phyloP scores from a whole-genome alignment of 768 basidiomycete genomes.

The Steccherinum ochraceum region DNA sequence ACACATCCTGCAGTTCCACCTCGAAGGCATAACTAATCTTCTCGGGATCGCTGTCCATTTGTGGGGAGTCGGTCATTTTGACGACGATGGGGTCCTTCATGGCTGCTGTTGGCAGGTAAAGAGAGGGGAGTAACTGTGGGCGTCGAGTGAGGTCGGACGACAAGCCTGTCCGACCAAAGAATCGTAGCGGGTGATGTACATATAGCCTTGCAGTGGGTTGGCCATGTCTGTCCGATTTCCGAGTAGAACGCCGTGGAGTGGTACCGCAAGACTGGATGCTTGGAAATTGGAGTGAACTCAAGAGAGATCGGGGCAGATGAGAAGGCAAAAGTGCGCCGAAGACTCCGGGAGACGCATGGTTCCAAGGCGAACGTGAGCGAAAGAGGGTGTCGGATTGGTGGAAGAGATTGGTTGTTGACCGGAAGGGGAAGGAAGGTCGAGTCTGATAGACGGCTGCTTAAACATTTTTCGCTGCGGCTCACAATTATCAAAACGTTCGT shows the following conservation, averaged over 20 bases:
- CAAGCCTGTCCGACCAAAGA: not conserved
- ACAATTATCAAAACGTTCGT: not conserved
- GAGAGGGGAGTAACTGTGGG: not conserved
- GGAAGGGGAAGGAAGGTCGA: too few relatives aligned
- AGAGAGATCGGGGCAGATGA: not conserved
- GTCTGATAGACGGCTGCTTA: too few relatives aligned
- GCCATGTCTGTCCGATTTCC: not conserved
- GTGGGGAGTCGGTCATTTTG: not conserved
- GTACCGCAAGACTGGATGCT: not conserved
- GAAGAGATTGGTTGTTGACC: too few relatives aligned
- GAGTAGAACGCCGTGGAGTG: too few relatives aligned
- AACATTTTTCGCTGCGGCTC: not conserved
- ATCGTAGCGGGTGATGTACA: not conserved
- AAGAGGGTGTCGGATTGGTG: too few relatives aligned
- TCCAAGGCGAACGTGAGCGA: not conserved
- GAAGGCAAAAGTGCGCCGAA: not conserved
- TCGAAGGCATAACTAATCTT: not conserved
- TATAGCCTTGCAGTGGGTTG: not conserved
- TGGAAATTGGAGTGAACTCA: not conserved
- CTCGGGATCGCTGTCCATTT: not conserved
- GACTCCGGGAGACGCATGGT: not conserved
- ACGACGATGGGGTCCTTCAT: not conserved
- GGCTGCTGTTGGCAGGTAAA: not conserved
- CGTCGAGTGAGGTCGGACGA: not conserved
- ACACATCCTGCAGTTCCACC: slow-evolving; percentile 8